Base-by-base conservation (phyloP, 257 asterid genomes). In the Paraleonurus japonicus region DNA sequence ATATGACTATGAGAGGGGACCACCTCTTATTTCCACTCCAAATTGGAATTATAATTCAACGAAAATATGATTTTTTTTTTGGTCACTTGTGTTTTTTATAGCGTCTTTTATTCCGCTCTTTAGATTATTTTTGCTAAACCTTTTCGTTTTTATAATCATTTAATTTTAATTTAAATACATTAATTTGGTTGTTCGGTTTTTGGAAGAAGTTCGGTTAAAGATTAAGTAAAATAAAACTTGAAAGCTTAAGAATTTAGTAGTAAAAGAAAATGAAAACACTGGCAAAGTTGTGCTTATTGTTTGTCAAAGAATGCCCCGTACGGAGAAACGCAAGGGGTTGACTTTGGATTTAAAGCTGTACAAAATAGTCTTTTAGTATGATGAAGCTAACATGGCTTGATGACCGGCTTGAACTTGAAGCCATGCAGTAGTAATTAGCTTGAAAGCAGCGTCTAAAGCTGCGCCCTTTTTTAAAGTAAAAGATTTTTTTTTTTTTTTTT, bases 361-460 rank as follows among this genome's bases (percentile, higher is more conserved):
- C 62, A 60, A 7, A 41, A 67, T 67, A 11, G 76, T 68, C 76
- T 61, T 72, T 72, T 17, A 4, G 0, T 20, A 8, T 22, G 59
- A 9, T n/a, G 9, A 47, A 57, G 39, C 70, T 58, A 53, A 71
- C 81, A 79, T 71, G 80, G 82, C 84, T 72, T 30, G 35, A 48
- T 35, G 64, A 45, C 75, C 84, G 78, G 75, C 85, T 82, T 47
- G 23, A 72, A 61, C 10, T 66, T 65, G 66, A 75, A 83, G 85
- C 85, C 92, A 86, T 83, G 88, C 85, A 83, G 11, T 32, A 8
- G 1, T 30, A 24, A 77, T 57, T 15, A 45, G 48, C 35, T 54
- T 7, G 35, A 47, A 75, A 51, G 23, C 26, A 28, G 64, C 24
- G 48, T 17, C 22, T 7, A 57, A 13, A 45, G 57, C 23, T 48